A percentile compares a stretch with the other conserved stretches of the same genome.
Evolutionary conservation across 73 alveolate species (phyloP).

Genomic region (Symbiodinium pilosum): DNA sequence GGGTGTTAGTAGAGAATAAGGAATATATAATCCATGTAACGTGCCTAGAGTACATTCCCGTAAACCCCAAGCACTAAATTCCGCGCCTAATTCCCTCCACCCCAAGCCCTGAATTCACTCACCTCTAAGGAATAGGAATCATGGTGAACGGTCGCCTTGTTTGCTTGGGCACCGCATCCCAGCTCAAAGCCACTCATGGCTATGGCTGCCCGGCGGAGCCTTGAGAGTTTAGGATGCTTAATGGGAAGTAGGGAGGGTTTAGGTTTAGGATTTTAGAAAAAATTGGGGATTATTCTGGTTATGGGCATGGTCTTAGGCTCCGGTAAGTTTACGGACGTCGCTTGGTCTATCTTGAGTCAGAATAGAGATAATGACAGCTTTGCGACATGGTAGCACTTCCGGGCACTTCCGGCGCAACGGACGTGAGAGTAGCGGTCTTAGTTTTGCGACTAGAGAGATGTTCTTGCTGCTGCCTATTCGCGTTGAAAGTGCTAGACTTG

Average conservation of each 20-base stretch:
- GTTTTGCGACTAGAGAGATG: too few relatives aligned
- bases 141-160: conserved; percentile 95
- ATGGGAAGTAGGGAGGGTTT: neutral
- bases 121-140: conserved; percentile 88
- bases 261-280: neutral
- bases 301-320: too few relatives aligned
- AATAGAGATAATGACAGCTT: too few relatives aligned
- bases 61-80: neutral
- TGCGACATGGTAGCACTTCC: too few relatives aligned
- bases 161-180: conserved; percentile 95
- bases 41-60: neutral
- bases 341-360: too few relatives aligned
- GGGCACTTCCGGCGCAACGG: too few relatives aligned
- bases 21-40: neutral
- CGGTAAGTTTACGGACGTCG: too few relatives aligned
- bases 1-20: too few relatives aligned
- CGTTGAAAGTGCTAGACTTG: too few relatives aligned
- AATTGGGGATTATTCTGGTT: too few relatives aligned
- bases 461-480: too few relatives aligned
- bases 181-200: conserved; percentile 93
- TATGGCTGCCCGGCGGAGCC: neutral
- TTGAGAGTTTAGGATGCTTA: neutral
- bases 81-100: neutral
- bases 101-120: neutral
- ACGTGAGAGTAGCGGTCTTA: too few relatives aligned